Evolutionary conservation across 2,329 filamentous ascomycete genomes (phyloP).

Genomic region (Fusarium fujikuroi): DNA sequence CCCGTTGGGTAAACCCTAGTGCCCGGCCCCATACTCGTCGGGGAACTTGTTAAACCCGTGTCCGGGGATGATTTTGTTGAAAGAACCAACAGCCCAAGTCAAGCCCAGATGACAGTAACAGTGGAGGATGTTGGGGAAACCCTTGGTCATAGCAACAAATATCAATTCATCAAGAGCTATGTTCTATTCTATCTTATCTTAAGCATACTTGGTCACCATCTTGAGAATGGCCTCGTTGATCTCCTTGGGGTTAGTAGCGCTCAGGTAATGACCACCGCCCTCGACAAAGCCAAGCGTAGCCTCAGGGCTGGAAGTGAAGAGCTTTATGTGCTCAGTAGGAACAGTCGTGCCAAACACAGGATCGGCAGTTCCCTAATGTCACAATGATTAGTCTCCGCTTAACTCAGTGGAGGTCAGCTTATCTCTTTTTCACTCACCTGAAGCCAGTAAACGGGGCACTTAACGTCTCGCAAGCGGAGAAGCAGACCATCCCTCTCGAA

Average conservation of each 20-base stretch:
- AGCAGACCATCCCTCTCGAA: slow-evolving; percentile 60
- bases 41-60: background rate
- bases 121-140: background rate
- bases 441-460: slow-evolving; percentile 64
- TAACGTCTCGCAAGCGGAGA: slow-evolving; percentile 57
- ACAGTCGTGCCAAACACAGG: slow-evolving; percentile 54
- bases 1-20: slow-evolving; percentile 1
- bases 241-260: slow-evolving; percentile 59
- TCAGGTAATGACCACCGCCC: slow-evolving; percentile 61
- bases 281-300: slow-evolving; percentile 57
- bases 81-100: background rate
- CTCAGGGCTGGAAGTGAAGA: slow-evolving; percentile 59
- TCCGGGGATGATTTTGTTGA: background rate
- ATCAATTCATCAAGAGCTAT: background rate
- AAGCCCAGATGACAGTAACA: background rate
- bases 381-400: slow-evolving; percentile 7
- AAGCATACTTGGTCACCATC: slow-evolving; percentile 52
- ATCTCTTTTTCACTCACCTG: slow-evolving; percentile 52
- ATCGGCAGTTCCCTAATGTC: slow-evolving; percentile 56
- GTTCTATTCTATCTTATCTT: slow-evolving; percentile 38
- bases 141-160: background rate
- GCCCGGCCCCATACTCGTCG: slow-evolving; percentile 1
- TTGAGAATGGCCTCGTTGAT: slow-evolving; percentile 57
- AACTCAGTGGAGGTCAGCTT: background rate
- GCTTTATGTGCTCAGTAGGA: slow-evolving; percentile 60